These are phyloP conservation scores for Populus davidiana DNA, from an alignment of 345 rosid genomes.

Conservation along the genomic window DNA sequence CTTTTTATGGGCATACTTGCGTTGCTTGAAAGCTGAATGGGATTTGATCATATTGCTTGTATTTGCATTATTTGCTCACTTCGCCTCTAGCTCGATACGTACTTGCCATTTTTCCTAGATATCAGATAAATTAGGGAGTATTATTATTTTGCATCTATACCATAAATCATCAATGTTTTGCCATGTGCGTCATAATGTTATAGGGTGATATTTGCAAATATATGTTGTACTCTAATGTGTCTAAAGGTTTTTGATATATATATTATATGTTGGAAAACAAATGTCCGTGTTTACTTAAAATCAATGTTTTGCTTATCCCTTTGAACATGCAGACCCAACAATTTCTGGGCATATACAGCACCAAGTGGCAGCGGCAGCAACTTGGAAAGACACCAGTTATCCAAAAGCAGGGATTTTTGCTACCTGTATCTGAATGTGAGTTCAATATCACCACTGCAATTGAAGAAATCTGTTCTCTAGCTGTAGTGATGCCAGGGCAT, in stretches of 20 bases:
- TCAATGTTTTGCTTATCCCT: neutral
- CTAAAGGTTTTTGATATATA: neutral
- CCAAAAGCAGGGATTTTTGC: conserved; percentile 73
- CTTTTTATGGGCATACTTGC: neutral
- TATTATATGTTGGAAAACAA: neutral
- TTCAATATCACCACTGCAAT: conserved; percentile 69
- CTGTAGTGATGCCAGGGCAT: conserved; percentile 39
- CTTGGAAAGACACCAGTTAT: conserved; percentile 46
- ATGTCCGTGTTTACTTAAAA: neutral
- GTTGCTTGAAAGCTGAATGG: neutral
- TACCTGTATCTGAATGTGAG: conserved; percentile 76
- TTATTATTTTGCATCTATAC: neutral
- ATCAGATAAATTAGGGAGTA: neutral
- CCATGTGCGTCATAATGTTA: neutral
- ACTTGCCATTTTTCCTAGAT: neutral
- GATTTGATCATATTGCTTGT: neutral
- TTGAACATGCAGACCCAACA: conserved; percentile 48
- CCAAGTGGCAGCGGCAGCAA: conserved; percentile 47
- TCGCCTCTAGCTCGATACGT: neutral
- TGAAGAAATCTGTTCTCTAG: conserved; percentile 60
- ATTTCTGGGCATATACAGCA: conserved; percentile 51
- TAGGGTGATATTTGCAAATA: neutral
- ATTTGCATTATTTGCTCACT: neutral
- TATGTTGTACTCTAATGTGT: neutral
- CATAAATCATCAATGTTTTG: neutral